phyloP scores from a whole-genome alignment of 345 rosid genomes.

The Capsella bursapastoris region DNA sequence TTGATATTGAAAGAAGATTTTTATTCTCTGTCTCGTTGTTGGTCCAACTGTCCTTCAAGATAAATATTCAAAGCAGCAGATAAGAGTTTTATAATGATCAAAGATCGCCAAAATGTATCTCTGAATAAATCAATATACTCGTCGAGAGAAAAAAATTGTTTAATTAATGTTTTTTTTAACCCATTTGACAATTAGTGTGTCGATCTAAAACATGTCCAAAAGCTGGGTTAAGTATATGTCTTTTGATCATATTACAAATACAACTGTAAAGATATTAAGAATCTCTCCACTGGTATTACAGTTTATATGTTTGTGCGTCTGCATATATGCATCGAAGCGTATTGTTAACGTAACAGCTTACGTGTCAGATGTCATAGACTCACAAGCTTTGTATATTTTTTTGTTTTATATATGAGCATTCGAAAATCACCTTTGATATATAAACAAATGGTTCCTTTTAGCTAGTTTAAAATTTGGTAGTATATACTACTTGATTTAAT shows the following conservation, averaged over 20 bases:
- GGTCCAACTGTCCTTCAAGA: constrained; percentile 38
- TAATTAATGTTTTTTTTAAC: not conserved
- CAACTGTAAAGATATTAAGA: constrained; percentile 39
- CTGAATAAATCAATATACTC: constrained; percentile 19
- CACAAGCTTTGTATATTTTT: too few relatives aligned
- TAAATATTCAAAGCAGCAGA: constrained; percentile 25
- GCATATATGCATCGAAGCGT: not conserved
- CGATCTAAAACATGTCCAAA: not conserved
- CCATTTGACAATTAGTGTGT: not conserved
- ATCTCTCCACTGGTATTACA: constrained; percentile 3
- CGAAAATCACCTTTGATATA: not conserved
- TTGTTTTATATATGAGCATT: not conserved
- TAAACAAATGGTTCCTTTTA: not conserved
- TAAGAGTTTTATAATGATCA: constrained; percentile 23
- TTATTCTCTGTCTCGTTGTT: constrained; percentile 39
- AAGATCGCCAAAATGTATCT: constrained; percentile 29
- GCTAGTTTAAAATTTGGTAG: not conserved
- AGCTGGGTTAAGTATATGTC: not conserved
- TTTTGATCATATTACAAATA: not conserved
- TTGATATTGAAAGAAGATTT: constrained; percentile 30
- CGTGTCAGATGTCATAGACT: not conserved
- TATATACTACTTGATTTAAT: too few relatives aligned
- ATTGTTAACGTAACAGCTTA: constrained; percentile 9
- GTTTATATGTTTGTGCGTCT: not conserved
- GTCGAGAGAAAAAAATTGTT: not conserved